Percentiles rank a stretch among this genome's conserved stretches.
These are phyloP conservation scores for Lycium ferocissimum DNA, from an alignment of 257 asterid genomes.

Conservation along the genomic window DNA sequence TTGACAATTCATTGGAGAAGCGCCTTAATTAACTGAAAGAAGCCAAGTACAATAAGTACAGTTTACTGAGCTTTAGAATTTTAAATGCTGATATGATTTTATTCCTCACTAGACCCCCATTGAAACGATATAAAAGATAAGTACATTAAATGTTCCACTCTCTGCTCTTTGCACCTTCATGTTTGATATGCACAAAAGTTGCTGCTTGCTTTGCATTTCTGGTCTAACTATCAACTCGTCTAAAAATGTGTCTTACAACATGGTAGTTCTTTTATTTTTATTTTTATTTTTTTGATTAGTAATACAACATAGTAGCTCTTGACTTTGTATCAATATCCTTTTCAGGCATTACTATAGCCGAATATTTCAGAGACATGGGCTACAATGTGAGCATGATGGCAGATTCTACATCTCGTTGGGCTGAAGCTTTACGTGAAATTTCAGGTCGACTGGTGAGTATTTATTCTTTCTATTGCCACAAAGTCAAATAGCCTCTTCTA, in stretches of 20 bases:
- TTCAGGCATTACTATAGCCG: constrained; percentile 96
- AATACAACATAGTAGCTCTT: constrained; percentile 12
- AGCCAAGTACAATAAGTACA: constrained; percentile 8
- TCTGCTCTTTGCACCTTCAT: constrained; percentile 21
- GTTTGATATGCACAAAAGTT: background rate
- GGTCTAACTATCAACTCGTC: background rate
- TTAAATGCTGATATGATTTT: constrained; percentile 14
- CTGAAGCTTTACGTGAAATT: constrained; percentile 99
- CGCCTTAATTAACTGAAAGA: constrained; percentile 17
- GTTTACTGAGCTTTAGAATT: background rate
- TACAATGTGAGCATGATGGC: constrained; percentile 99
- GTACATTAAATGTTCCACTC: background rate
- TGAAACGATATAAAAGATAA: background rate
- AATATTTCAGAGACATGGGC: constrained; percentile 99
- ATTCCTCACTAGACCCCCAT: background rate
- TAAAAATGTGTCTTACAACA: background rate
- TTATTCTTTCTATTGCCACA: background rate
- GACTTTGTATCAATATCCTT: constrained; percentile 20
- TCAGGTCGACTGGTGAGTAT: constrained; percentile 96
- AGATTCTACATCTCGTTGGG: constrained; percentile 99
- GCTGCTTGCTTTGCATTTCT: background rate
- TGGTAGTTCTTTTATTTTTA: background rate
- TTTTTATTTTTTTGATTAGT: background rate
- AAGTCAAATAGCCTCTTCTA: background rate
- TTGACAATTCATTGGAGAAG: background rate